Conservation (phyloP, 2,329 filamentous ascomycete species). For the Colletotrichum tropicale region DNA sequence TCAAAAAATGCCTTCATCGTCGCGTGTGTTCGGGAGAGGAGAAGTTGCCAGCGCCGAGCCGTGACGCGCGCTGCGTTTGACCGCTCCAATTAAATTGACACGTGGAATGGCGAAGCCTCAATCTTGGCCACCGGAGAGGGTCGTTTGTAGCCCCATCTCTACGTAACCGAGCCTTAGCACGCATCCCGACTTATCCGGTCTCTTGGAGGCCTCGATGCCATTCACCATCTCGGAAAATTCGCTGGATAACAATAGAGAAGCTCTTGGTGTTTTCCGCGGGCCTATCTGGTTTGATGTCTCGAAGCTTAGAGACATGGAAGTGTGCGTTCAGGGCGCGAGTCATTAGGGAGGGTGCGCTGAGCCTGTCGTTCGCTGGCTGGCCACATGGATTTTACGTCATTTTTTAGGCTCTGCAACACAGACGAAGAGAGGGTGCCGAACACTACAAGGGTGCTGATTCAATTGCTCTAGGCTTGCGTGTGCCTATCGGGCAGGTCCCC, state of each 20-base stretch:
- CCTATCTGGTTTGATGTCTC: not conserved
- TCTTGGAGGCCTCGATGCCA: not conserved
- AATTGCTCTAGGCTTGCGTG: not conserved
- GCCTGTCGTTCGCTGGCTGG: not conserved
- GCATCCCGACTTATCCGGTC: conserved; percentile 10
- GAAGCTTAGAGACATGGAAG: not conserved
- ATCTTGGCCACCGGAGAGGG: conserved; percentile 3
- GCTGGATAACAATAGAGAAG: not conserved
- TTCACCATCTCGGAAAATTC: not conserved
- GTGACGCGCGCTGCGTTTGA: conserved; percentile 7
- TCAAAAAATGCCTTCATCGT: conserved; percentile 17
- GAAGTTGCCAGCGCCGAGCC: not conserved
- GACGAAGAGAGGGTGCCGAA: not conserved
- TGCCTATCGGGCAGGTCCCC: not conserved
- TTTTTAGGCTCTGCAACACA: not conserved
- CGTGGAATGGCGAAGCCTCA: conserved; percentile 18
- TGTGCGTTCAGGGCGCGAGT: not conserved
- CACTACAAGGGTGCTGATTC: not conserved
- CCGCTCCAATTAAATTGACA: conserved; percentile 19
- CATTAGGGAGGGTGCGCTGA: not conserved
- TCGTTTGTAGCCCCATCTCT: not conserved
- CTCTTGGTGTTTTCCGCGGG: not conserved
- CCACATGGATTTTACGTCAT: not conserved
- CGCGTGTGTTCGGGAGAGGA: not conserved
- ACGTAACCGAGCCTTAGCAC: conserved; percentile 18